phyloP scores from a whole-genome alignment of 306 rosid species.

The Prunus mongolica region DNA sequence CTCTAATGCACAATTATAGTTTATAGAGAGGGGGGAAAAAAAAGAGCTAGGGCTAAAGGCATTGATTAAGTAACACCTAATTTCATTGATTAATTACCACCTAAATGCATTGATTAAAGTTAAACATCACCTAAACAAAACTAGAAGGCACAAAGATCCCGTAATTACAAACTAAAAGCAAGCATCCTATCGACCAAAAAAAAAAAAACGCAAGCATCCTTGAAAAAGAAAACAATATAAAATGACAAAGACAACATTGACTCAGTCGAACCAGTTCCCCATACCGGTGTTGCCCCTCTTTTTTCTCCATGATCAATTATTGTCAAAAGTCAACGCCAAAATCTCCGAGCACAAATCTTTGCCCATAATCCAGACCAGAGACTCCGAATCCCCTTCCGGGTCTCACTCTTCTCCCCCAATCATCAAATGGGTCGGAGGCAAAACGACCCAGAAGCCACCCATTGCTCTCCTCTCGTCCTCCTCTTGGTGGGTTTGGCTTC shows the following conservation, averaged over 20 bases:
- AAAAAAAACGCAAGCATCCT: too few relatives aligned
- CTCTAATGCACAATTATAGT: too few relatives aligned
- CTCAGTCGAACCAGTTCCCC: neutral
- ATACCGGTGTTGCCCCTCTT: neutral
- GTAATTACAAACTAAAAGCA: too few relatives aligned
- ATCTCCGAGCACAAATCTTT: neutral
- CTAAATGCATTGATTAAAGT: too few relatives aligned
- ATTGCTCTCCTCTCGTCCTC: conserved; percentile 35
- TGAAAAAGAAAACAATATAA: neutral
- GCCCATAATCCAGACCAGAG: conserved; percentile 2
- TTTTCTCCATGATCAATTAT: neutral
- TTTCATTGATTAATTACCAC: too few relatives aligned
- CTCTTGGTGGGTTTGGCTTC: conserved; percentile 45
- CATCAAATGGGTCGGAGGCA: conserved; percentile 71
- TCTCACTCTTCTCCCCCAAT: conserved; percentile 19
- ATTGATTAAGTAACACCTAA: too few relatives aligned
- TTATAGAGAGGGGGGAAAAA: too few relatives aligned
- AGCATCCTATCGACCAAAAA: too few relatives aligned
- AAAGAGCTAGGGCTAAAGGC: too few relatives aligned
- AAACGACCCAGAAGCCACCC: conserved; percentile 36
- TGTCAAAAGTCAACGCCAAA: conserved; percentile 41
- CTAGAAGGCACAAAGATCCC: too few relatives aligned
- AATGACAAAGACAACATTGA: neutral
- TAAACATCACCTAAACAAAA: too few relatives aligned
- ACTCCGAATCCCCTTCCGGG: conserved; percentile 27